Base-by-base conservation (phyloP, 1,284 basidiomycete genomes). In the Pisolithus thermaeus region DNA sequence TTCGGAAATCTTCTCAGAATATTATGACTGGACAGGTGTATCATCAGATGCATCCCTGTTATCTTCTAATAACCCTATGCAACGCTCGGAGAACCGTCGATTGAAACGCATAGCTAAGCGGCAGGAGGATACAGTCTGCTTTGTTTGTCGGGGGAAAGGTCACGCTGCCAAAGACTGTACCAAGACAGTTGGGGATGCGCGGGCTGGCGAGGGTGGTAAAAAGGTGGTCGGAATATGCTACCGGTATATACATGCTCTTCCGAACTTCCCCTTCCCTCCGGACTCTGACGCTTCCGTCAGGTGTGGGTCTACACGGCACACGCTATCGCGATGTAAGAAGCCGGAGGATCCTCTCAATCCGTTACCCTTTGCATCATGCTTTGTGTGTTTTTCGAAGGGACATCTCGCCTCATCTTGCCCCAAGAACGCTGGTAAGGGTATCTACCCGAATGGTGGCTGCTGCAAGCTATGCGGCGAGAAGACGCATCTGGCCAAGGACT, bases 311-410 rank as follows among this genome's bases (percentile, higher is more conserved):
- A 78, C 74, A 3, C 78, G 76, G 54, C 94, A 97, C 59, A 87
- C 78, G 9, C 77, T 97, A 3, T 83, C 90, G 16, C 76, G 75
- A 39, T 97, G 94, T 67, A 84, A 76, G 53, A 83, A 83, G 58
- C 76, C 80, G 1, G 71, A 75, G 9, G 78, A 91, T 64, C 73
- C 78, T n/a, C 62, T 65, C 14, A 77, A 89, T 57, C 87, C 88
- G 2, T 77, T 94, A 3, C 94, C 94, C 0, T 93, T 83, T 62
- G 94, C 94, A 0, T 91, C 87, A 1, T 97, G 94, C 70, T 97
- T 93, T 64, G 87, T 45, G 16, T 45, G 43, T 45, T 45, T 16
- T 7, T 18, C 7, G 14, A 81, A 79, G 58, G 92, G 92, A 0
- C 92, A 96, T 63, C 76, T 96, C 1, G 88, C 90, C 0, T 84